Percentiles rank a stretch among this genome's conserved stretches.
phyloP scores from a whole-genome alignment of 1,284 basidiomycete species.

The Marasmius sp. region DNA sequence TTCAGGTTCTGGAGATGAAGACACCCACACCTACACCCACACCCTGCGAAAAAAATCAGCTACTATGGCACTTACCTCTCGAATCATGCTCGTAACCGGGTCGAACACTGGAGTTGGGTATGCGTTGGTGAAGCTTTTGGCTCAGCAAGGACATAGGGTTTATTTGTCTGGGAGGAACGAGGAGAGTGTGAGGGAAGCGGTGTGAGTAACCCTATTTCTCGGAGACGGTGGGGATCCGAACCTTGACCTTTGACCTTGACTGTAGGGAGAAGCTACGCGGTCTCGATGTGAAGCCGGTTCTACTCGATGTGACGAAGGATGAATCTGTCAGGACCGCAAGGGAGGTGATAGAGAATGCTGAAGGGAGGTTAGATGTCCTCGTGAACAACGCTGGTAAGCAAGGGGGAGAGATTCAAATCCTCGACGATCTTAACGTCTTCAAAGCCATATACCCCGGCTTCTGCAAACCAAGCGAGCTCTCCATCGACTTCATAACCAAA shows the following conservation, averaged over 20 bases:
- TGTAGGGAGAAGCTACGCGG: conserved; percentile 20
- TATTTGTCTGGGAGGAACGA: conserved; percentile 19
- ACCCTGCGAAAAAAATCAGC: too few species aligned
- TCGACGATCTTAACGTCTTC: conserved; percentile 11
- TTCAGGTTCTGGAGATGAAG: too few species aligned
- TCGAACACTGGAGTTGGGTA: conserved; percentile 19
- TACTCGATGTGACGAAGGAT: conserved; percentile 35
- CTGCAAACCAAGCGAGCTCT: conserved; percentile 26
- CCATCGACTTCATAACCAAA: conserved; percentile 31
- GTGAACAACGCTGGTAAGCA: conserved; percentile 47
- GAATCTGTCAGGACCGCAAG: conserved; percentile 33
- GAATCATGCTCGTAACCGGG: conserved; percentile 13
- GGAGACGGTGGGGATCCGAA: background rate
- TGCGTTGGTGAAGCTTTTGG: conserved; percentile 18
- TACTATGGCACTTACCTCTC: background rate
- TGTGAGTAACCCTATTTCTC: background rate
- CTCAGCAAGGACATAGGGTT: conserved; percentile 18
- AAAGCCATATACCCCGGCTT: conserved; percentile 25
- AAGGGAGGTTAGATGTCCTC: conserved; percentile 45
- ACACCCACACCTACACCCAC: too few species aligned
- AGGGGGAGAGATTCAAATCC: background rate
- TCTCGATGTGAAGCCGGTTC: conserved; percentile 31
- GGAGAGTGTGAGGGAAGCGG: conserved; percentile 14
- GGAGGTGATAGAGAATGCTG: conserved; percentile 34
- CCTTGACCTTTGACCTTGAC: background rate